Base-by-base conservation (phyloP, 768 basidiomycete species). In the Lenzites betulinus region DNA sequence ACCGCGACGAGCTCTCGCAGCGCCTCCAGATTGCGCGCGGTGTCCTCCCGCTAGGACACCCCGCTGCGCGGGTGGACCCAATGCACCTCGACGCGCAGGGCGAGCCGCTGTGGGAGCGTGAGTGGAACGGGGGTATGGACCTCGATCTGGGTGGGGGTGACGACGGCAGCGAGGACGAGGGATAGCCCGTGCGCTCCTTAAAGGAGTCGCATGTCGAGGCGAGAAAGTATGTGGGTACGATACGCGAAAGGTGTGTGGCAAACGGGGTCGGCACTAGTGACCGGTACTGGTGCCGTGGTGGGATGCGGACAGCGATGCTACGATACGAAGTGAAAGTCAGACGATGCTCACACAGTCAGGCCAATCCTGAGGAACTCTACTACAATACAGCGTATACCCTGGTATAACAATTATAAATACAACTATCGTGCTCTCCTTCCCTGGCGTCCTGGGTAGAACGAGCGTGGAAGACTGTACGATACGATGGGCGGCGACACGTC, bases 111-210 rank as follows among this genome's bases (percentile, higher is more conserved):
- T 95, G 93, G 93, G 90, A 93, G 69, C 81, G 89, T 42, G 85
- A 87, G 62, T 94, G 93, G 93, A 85, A 85, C 42, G 91, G 92
- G 16, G 92, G 91, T 0, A 79, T 83, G 54, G 50, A 79, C 35
- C 81, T 73, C 47, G 81, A 82, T 1, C 82, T 79, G 1, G 82
- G 81, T 3, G 80, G 78, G 9, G 74, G 71, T 49, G 64, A 46
- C 8, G 66, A 63, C 8, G 67, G 63, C 11, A 66, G 65, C 51
- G 67, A 69, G 18, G 65, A 65, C 43, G 67, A 68, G 36, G 50
- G 42, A n/a, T 62, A 51, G 41, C 12, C 4, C 25, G n/a, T 8
- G 4, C n/a, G 8, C 20, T 12, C n/a, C 28, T 18, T 41, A 42
- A 13, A 7, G 30, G 1, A 13, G 42, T n/a, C n/a, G n/a, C n/a